Conservation (phyloP, 257 asterid species). For the Haberlea rhodopensis region DNA sequence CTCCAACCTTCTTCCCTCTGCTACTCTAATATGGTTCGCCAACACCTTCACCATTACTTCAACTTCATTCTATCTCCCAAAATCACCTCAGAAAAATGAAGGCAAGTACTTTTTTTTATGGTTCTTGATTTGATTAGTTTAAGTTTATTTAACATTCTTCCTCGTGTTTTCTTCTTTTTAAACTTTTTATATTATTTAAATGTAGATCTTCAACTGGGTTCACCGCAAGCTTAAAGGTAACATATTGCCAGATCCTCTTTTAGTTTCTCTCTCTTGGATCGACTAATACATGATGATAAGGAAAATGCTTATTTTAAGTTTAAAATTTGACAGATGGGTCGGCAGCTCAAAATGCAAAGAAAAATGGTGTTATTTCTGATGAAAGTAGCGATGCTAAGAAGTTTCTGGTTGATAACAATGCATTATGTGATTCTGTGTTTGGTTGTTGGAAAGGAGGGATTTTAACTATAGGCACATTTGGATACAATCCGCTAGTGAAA, state of each 20-base stretch:
- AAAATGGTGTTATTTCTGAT: constrained; percentile 21
- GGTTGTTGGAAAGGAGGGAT: constrained; percentile 52
- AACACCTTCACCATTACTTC: constrained; percentile 23
- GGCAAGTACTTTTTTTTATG: constrained; percentile 35
- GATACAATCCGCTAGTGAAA: constrained; percentile 35
- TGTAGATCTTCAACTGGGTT: constrained; percentile 80
- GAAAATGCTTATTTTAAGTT: not conserved
- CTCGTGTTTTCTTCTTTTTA: constrained; percentile 14
- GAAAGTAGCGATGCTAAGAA: constrained; percentile 16
- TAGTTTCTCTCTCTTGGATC: not conserved
- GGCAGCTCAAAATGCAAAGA: constrained; percentile 33
- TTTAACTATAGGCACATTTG: constrained; percentile 68
- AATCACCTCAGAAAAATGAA: constrained; percentile 21
- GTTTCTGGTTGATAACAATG: constrained; percentile 27
- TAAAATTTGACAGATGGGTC: constrained; percentile 32
- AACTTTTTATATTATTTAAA: not conserved
- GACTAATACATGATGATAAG: not conserved
- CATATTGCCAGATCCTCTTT: too few relatives aligned
- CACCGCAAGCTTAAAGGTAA: constrained; percentile 71
- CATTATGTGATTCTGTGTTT: constrained; percentile 23
- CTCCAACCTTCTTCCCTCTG: not conserved
- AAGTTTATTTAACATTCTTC: too few relatives aligned
- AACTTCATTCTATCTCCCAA: constrained; percentile 28
- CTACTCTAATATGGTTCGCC: constrained; percentile 3
- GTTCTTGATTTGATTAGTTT: not conserved